phyloP scores from a whole-genome alignment of 2,329 filamentous ascomycete genomes.

The Aspergillus fumigatus region DNA sequence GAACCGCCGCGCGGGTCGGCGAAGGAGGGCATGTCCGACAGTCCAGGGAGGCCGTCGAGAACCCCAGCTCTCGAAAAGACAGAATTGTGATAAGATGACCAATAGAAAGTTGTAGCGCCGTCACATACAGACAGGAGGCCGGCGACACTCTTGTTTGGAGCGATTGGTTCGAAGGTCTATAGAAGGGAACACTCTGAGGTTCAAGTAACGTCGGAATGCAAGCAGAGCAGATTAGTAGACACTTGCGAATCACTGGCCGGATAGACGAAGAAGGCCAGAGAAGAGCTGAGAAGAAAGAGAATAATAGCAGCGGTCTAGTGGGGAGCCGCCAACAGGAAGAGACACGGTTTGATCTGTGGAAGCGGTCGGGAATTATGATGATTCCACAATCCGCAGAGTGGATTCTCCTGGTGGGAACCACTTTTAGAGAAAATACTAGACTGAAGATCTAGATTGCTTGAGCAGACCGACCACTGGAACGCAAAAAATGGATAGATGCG shows the following conservation, averaged over 20 bases:
- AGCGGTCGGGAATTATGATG: background rate
- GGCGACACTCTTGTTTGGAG: background rate
- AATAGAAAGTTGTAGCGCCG: background rate
- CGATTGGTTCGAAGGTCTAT: background rate
- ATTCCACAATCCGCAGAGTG: background rate
- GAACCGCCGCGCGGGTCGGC: slow-evolving; percentile 21
- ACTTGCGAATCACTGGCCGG: background rate
- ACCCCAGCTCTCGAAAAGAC: background rate
- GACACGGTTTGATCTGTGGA: background rate
- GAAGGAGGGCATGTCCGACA: slow-evolving; percentile 26
- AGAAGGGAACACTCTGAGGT: background rate
- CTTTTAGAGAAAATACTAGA: background rate
- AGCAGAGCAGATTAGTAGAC: background rate
- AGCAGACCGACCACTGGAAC: too few relatives aligned
- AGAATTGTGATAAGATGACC: background rate
- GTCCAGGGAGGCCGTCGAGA: background rate
- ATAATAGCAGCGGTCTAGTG: slow-evolving; percentile 3
- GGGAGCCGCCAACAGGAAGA: slow-evolving; percentile 2
- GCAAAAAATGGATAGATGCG: background rate
- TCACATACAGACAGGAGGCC: background rate
- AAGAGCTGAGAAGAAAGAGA: background rate
- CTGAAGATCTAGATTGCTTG: background rate
- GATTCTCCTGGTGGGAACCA: background rate
- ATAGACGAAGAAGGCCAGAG: background rate
- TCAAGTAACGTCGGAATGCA: background rate